Base-by-base conservation (phyloP, 192 early-diverging fungal species). In the Bifiguratus adelaidae region DNA sequence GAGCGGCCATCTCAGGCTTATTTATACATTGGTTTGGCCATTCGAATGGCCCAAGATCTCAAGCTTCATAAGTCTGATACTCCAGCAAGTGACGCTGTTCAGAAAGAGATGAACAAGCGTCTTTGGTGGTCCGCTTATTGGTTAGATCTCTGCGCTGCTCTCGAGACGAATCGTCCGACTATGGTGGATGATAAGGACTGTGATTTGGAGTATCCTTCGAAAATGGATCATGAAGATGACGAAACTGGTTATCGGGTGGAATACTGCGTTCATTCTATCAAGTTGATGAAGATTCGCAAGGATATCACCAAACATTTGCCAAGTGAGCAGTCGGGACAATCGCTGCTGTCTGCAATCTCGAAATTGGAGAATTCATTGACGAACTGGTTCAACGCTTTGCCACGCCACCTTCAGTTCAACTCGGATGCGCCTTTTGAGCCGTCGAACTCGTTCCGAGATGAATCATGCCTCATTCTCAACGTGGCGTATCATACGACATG, bases 161-260 rank as follows among this genome's bases (percentile, higher is more conserved):
- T 65, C 4, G 62, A 65, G 35, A 54, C 56, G 7, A 65, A 65
- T 32, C 52, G 62, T 18, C 62, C 62, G 7, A 65, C 62, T 13
- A 65, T 65, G 62, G 62, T 65, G 2, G 62, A 65, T 24, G 62
- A 65, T 15, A 65, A 65, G 22, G 62, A 65, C 9, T 65, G 62
- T 36, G 62, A 65, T 51, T 37, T 65, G 7, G 62, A 65, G 30
- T 65, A 65, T 19, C 62, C 62, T 3, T 30, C 46, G 3, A 40
- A 53, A 21, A 33, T 65, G 2, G 62, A 65, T 16, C 41, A 21
- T n/a, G 62, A 65, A 34, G 62, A 65, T 20, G 52, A 50, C 11
- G 62, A 65, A 22, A 55, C 56, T 8, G 62, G 62, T 0, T 53
- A 58, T 30, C 55, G 52, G 8, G 53, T 65, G 9, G 46, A 59